phyloP scores from a whole-genome alignment of 768 basidiomycete genomes.

The Ephemerocybe angulata region DNA sequence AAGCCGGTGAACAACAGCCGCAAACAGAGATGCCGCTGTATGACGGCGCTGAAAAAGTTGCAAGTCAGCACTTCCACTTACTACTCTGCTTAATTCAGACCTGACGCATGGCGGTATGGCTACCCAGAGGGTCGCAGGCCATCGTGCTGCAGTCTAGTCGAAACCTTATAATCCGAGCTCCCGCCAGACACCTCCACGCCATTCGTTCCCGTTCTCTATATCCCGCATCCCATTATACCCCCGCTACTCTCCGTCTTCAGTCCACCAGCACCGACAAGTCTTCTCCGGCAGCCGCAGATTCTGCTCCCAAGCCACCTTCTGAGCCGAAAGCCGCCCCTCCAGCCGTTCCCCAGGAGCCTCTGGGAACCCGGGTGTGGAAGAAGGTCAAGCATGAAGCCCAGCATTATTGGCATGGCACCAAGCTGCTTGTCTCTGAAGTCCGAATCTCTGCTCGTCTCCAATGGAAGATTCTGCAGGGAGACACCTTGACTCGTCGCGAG shows the following conservation, averaged over 20 bases:
- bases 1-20: constrained; percentile 20
- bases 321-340: constrained; percentile 51
- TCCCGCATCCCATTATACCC: constrained; percentile 22
- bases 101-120: constrained; percentile 68
- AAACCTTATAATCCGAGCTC: constrained; percentile 2
- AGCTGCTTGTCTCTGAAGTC: constrained; percentile 91
- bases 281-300: constrained; percentile 17
- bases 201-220: constrained; percentile 21
- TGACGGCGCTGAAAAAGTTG: not conserved
- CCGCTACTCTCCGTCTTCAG: constrained; percentile 17
- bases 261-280: constrained; percentile 33
- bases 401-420: constrained; percentile 97
- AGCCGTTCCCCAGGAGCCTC: constrained; percentile 38
- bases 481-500: constrained; percentile 87
- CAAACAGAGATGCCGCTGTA: constrained; percentile 25
- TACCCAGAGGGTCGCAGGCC: constrained; percentile 49
- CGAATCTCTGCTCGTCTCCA: constrained; percentile 84
- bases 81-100: constrained; percentile 3
- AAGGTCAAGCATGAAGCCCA: constrained; percentile 92
- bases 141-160: constrained; percentile 8
- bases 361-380: constrained; percentile 74
- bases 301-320: constrained; percentile 15
- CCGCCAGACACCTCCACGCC: constrained; percentile 2
- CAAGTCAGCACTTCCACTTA: not conserved
- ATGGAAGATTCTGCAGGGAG: constrained; percentile 90